These are phyloP conservation scores for Urtica urens DNA, from an alignment of 306 rosid genomes.

Conservation along the genomic window DNA sequence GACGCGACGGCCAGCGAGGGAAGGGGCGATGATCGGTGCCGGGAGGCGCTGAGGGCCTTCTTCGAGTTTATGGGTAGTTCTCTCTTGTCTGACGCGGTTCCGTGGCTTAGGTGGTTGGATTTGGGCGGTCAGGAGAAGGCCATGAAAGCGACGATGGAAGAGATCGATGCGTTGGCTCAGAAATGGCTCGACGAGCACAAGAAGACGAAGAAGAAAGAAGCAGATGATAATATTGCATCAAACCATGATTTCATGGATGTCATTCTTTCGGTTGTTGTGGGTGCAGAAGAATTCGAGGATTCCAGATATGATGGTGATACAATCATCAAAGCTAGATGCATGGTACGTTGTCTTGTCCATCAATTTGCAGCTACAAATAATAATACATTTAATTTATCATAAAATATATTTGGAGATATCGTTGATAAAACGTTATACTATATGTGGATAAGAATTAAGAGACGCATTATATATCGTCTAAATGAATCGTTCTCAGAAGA, in stretches of 20 bases:
- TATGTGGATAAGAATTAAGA: no score
- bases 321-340: conserved; percentile 32
- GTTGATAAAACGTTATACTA: no score
- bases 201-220: background rate
- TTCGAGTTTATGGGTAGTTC: conserved; percentile 2
- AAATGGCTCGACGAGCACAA: conserved; percentile 44
- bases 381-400: no score
- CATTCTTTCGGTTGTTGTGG: conserved; percentile 4
- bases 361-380: no score
- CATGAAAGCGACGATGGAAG: conserved; percentile 9
- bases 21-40: background rate
- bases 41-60: conserved; percentile 4
- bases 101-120: conserved; percentile 21
- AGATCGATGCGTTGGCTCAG: conserved; percentile 12
- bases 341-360: no score
- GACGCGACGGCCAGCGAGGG: background rate
- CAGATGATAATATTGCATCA: background rate
- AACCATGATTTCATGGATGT: conserved; percentile 2
- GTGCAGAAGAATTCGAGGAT: background rate
- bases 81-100: conserved; percentile 12
- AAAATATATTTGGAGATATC: no score
- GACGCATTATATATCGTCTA: no score
- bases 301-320: conserved; percentile 11
- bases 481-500: no score
- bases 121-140: conserved; percentile 21